Conservation (phyloP, 441 rosid genomes). For the Eutrema salsugineum region DNA sequence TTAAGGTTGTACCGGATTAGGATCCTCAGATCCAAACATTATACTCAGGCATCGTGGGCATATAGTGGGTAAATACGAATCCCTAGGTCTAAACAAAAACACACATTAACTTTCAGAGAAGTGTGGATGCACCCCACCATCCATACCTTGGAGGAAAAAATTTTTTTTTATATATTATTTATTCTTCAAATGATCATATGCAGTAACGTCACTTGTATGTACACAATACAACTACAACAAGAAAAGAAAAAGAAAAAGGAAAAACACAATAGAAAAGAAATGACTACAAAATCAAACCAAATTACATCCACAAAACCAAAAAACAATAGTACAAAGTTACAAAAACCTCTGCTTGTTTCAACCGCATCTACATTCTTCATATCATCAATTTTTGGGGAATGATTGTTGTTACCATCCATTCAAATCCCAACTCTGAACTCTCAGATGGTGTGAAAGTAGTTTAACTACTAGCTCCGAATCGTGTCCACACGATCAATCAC, state of each 20-base stretch:
- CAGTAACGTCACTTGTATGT: slow-evolving; percentile 23
- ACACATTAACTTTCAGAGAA: too few species aligned
- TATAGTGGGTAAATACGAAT: too few species aligned
- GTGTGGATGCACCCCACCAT: too few species aligned
- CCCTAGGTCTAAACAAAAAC: too few species aligned
- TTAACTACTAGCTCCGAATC: slow-evolving; percentile 46
- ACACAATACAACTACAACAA: slow-evolving; percentile 18
- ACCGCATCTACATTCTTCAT: too few species aligned
- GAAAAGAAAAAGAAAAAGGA: neutral
- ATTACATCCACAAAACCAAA: slow-evolving; percentile 20
- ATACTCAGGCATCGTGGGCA: too few species aligned
- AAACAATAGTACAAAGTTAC: neutral
- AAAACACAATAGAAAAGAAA: neutral
- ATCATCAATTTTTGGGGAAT: neutral
- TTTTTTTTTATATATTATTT: neutral
- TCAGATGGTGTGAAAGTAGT: neutral
- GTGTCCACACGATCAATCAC: slow-evolving; percentile 91
- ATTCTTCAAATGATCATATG: slow-evolving; percentile 7
- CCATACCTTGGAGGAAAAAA: neutral
- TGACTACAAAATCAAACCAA: slow-evolving; percentile 9
- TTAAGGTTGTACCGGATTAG: too few species aligned
- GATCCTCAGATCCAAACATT: too few species aligned
- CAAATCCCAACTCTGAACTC: neutral
- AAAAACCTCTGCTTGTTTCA: neutral
- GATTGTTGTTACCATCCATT: neutral